Conservation (phyloP, 768 basidiomycete genomes). For the Mycena haematopus region DNA sequence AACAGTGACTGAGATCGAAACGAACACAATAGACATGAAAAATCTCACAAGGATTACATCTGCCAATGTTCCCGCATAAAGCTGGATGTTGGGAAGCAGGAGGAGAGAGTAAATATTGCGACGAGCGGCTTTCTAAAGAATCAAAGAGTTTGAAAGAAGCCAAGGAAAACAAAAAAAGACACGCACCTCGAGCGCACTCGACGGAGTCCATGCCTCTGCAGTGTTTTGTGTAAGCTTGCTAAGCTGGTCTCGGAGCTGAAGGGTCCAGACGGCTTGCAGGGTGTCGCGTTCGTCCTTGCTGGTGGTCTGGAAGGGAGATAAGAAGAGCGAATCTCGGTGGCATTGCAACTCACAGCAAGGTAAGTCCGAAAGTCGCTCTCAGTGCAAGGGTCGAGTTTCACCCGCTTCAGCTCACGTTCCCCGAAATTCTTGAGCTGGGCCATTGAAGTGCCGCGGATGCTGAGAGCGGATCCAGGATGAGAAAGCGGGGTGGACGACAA, state of each 20-base stretch:
- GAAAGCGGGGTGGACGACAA: neutral
- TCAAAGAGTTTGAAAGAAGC: neutral
- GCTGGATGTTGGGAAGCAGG: constrained; percentile 16
- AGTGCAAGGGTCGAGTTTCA: constrained; percentile 2
- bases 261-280: constrained; percentile 8
- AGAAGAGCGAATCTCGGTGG: too few species aligned
- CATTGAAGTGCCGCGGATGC: constrained; percentile 10
- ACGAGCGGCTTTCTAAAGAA: constrained; percentile 8
- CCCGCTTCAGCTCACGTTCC: constrained; percentile 14
- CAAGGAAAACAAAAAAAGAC: neutral
- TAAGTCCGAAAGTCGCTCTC: constrained; percentile 14
- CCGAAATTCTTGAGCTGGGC: constrained; percentile 18
- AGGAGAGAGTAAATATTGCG: constrained; percentile 9
- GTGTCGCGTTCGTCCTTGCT: constrained; percentile 13
- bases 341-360: constrained; percentile 2
- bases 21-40: neutral
- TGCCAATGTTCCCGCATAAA: constrained; percentile 8
- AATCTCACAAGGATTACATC: constrained; percentile 5
- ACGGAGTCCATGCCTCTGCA: constrained; percentile 7
- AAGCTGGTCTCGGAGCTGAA: constrained; percentile 6
- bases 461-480: too few species aligned
- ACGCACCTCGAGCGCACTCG: constrained; percentile 9
- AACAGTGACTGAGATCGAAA: neutral
- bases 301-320: neutral
- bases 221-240: constrained; percentile 13